phyloP scores from a whole-genome alignment of 2,329 filamentous ascomycete genomes.

The Nothophoma quercina region DNA sequence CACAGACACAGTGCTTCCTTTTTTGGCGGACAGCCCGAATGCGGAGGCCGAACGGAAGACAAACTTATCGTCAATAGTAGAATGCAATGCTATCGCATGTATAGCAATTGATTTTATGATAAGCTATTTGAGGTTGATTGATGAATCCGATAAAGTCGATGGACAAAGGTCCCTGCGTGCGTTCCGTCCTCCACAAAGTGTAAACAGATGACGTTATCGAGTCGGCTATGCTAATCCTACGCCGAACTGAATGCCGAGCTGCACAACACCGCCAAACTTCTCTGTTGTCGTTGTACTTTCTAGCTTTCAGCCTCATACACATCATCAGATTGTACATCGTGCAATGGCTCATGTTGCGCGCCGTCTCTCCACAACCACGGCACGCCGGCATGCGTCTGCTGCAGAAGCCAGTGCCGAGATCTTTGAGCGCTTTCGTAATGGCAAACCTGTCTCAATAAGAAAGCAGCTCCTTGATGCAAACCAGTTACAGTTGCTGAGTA shows the following conservation, averaged over 20 bases:
- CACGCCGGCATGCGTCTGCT: constrained; percentile 30
- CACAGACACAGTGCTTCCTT: constrained; percentile 16
- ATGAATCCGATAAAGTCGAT: no score
- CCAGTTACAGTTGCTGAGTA: constrained; percentile 41
- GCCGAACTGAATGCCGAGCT: not conserved
- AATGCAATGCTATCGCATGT: no score
- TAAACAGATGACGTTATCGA: constrained; percentile 20
- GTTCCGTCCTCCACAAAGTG: not conserved
- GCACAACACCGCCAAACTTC: no score
- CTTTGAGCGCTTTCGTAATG: constrained; percentile 38
- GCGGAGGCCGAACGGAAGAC: not conserved
- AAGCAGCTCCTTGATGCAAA: constrained; percentile 44
- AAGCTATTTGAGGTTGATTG: no score
- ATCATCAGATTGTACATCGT: not conserved
- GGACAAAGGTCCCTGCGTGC: not conserved
- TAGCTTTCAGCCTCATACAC: no score
- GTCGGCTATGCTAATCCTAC: constrained; percentile 35
- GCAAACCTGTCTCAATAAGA: constrained; percentile 38
- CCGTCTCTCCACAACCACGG: constrained; percentile 30
- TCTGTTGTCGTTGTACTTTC: no score
- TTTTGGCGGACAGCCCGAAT: not conserved
- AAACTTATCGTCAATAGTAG: no score
- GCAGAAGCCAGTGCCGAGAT: constrained; percentile 41
- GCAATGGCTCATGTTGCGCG: constrained; percentile 28
- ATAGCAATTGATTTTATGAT: no score